Evolutionary conservation across 176 grass and related monocot species (phyloP).

Genomic region (Raddia guianensis): DNA sequence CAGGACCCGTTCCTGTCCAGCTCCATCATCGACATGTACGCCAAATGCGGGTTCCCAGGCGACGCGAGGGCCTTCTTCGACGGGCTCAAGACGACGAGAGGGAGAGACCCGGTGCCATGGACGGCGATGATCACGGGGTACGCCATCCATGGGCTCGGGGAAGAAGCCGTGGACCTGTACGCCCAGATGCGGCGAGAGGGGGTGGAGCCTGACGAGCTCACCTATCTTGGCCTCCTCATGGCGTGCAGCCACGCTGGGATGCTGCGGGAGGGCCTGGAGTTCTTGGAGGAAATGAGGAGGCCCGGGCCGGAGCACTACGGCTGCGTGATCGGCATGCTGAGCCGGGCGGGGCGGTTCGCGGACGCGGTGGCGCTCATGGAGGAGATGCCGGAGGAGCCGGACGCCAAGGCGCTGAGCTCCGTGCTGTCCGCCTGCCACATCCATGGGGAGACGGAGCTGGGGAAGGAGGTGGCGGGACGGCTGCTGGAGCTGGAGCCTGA

Average conservation of each 20-base stretch:
- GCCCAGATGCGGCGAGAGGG: slow-evolving; percentile 45
- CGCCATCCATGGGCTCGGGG: slow-evolving; percentile 52
- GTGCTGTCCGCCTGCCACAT: slow-evolving; percentile 59
- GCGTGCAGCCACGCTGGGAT: slow-evolving; percentile 63
- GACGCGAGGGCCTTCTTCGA: slow-evolving; percentile 58
- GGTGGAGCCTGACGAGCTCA: slow-evolving; percentile 57
- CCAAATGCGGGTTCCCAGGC: slow-evolving; percentile 59
- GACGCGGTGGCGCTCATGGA: slow-evolving; percentile 49
- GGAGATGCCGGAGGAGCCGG: slow-evolving; percentile 56
- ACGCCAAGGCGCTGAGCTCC: slow-evolving; percentile 55
- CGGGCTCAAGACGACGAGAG: slow-evolving; percentile 12
- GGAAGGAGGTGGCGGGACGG: slow-evolving; percentile 39
- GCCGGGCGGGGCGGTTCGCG: slow-evolving; percentile 49
- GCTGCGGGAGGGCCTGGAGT: slow-evolving; percentile 49
- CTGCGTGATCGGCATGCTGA: slow-evolving; percentile 58
- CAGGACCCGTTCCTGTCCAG: slow-evolving; percentile 53
- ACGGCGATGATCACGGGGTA: slow-evolving; percentile 64
- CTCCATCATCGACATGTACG: slow-evolving; percentile 71
- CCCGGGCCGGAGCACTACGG: slow-evolving; percentile 55
- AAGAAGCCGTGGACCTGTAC: slow-evolving; percentile 54
- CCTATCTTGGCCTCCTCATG: slow-evolving; percentile 61
- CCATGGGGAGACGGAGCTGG: slow-evolving; percentile 56
- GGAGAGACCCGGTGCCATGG: slow-evolving; percentile 57
- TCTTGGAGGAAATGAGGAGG: slow-evolving; percentile 63
- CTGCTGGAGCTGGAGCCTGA: slow-evolving; percentile 62